phyloP scores from a whole-genome alignment of 768 basidiomycete species.

The Clathrus columnatus region DNA sequence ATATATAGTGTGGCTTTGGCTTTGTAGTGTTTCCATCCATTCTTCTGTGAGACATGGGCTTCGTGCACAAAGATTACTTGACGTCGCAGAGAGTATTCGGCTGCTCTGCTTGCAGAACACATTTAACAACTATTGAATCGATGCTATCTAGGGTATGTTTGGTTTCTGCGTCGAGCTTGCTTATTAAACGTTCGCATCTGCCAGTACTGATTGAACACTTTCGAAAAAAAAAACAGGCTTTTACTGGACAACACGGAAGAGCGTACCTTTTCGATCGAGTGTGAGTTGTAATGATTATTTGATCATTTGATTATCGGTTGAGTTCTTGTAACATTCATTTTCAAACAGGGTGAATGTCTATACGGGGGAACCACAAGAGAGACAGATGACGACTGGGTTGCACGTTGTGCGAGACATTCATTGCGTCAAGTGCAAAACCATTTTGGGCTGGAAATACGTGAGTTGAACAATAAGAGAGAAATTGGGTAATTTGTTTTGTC shows the following conservation, averaged over 20 bases:
- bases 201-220: too few relatives aligned
- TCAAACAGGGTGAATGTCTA: constrained; percentile 75
- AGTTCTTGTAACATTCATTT: constrained; percentile 14
- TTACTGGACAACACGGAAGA: constrained; percentile 93
- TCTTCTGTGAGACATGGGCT: constrained; percentile 52
- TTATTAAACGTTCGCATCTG: not conserved
- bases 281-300: constrained; percentile 39
- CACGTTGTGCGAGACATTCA: constrained; percentile 95
- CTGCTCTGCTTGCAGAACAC: constrained; percentile 78
- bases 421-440: constrained; percentile 81
- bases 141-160: constrained; percentile 78
- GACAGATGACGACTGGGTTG: constrained; percentile 94
- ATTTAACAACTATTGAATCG: constrained; percentile 83
- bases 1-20: too few relatives aligned
- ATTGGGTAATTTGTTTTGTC: not conserved
- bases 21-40: too few relatives aligned
- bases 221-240: too few relatives aligned
- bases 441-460: constrained; percentile 98
- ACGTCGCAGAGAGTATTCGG: constrained; percentile 81
- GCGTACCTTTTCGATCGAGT: constrained; percentile 92
- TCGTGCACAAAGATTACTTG: constrained; percentile 84
- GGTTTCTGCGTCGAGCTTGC: not conserved
- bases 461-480: constrained; percentile 20
- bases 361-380: constrained; percentile 83
- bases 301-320: constrained; percentile 8